These are phyloP conservation scores for Lathyrus tuberosus DNA, from an alignment of 306 rosid species.

Conservation along the genomic window DNA sequence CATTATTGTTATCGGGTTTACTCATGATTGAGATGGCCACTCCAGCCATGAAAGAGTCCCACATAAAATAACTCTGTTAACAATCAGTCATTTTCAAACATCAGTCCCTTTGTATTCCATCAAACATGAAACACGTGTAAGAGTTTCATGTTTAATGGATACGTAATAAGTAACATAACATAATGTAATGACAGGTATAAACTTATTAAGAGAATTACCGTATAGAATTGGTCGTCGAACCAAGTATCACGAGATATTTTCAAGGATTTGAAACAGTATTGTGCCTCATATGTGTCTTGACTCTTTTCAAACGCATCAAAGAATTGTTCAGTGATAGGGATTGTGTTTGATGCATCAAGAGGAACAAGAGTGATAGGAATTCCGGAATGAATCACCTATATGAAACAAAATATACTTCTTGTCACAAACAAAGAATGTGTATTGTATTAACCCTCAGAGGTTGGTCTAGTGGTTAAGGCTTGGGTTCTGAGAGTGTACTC, in stretches of 20 bases:
- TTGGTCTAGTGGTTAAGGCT: too few relatives aligned
- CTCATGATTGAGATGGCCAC: constrained; percentile 82
- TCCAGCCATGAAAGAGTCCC: constrained; percentile 89
- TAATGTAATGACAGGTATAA: not conserved
- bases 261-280: constrained; percentile 76
- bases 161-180: not conserved
- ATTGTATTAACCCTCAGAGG: not conserved
- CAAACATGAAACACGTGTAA: not conserved
- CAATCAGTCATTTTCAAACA: constrained; percentile 9
- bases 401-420: not conserved
- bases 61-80: constrained; percentile 84
- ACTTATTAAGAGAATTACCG: constrained; percentile 48
- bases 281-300: constrained; percentile 74
- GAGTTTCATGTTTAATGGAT: not conserved
- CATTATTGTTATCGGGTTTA: constrained; percentile 49
- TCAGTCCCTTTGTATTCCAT: constrained; percentile 29
- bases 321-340: constrained; percentile 69
- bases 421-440: constrained; percentile 2
- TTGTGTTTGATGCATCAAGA: constrained; percentile 88
- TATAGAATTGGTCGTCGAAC: constrained; percentile 65
- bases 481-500: too few relatives aligned
- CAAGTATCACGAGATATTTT: constrained; percentile 82
- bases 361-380: constrained; percentile 93
- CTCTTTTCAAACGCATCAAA: constrained; percentile 63
- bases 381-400: constrained; percentile 90